Base-by-base conservation (phyloP, 2,329 filamentous ascomycete species). In the Cladophialophora carrionii region DNA sequence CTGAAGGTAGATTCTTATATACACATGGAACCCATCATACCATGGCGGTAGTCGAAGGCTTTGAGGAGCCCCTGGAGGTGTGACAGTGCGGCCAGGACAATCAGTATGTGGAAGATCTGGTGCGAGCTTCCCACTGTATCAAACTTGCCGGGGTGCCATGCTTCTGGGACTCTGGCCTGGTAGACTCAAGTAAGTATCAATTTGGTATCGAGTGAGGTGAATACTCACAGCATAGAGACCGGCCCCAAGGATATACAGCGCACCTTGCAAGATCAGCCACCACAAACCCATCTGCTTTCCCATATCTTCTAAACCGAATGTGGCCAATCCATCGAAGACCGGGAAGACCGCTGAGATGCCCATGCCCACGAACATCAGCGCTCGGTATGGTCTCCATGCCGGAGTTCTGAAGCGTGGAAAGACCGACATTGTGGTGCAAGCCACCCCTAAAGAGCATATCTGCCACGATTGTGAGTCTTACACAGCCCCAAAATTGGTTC, bases 101-200 rank as follows among this genome's bases (percentile, higher is more conserved):
- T 93, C 69, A 95, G 84, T 46, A 96, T 81, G 79, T 99, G 95
- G 77, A 99, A 99, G 69, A 99, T 90, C 79, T 99, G 95, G 78
- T 99, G 95, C 22, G 92, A 96, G 75, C 88, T 92, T 43, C 95
- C 94, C 85, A 90, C 90, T 58, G 97, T 90, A 78, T 99, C 95
- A 74, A 94, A 97, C 7, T 77, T 81, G 1, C 92, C 91, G 0
- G 94, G 95, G 52, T 81, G 85, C 73, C 84, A 86, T 65, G 91
- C 84, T 79, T 99, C 95, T 0, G 95, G 95, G 78, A 94, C 88
- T 43, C 95, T 88, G 60, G 85, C 82, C 87, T 90, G 63, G 53
- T 4, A 26, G 20, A 57, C 68, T 37, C 32, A 6, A 43, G 32
- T 69, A 43, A 67, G 63, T 52, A 48, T 41, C 26, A 12, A 37